These are phyloP conservation scores for Suhomyces choctaworum DNA, from an alignment of 1,139 yeast genomes.

Conservation along the genomic window DNA sequence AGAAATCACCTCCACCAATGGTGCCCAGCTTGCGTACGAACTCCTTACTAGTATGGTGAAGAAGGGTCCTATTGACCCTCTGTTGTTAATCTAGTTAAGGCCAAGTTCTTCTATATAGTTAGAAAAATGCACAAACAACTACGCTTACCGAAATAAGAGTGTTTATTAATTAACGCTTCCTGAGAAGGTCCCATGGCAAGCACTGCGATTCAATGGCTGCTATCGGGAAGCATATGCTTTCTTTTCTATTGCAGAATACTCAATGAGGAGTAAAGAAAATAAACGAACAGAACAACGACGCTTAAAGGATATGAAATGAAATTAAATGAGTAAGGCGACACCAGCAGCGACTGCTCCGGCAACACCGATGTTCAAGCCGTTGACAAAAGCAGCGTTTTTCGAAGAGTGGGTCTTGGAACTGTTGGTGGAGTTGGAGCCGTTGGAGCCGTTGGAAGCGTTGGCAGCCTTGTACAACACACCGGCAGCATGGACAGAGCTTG, in stretches of 20 bases:
- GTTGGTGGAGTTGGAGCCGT: conserved; percentile 14
- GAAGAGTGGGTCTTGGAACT: conserved; percentile 16
- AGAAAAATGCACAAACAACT: no score
- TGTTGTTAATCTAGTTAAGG: no score
- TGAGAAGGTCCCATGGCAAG: conserved; percentile 8
- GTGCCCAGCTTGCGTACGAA: conserved; percentile 74
- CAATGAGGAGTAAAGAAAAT: no score
- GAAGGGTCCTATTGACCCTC: conserved; percentile 33
- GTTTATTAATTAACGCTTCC: no score
- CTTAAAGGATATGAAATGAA: conserved; percentile 8
- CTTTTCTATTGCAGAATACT: conserved; percentile 10
- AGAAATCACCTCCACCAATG: conserved; percentile 73
- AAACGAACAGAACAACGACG: conserved; percentile 1
- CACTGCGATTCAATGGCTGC: not conserved
- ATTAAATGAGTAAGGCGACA: conserved; percentile 27
- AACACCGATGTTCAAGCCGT: conserved; percentile 29
- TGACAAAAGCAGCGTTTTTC: conserved; percentile 22
- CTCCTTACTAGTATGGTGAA: conserved; percentile 73
- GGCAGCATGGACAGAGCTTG: conserved; percentile 13
- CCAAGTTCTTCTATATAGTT: no score
- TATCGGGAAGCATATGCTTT: conserved; percentile 6
- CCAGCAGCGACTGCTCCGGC: conserved; percentile 41
- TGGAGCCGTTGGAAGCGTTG: conserved; percentile 14
- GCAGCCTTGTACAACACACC: conserved; percentile 13
- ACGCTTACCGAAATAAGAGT: no score